Evolutionary conservation across 31 red algal genomes (phyloP).

Genomic region (Asparagopsis taxiformis): DNA sequence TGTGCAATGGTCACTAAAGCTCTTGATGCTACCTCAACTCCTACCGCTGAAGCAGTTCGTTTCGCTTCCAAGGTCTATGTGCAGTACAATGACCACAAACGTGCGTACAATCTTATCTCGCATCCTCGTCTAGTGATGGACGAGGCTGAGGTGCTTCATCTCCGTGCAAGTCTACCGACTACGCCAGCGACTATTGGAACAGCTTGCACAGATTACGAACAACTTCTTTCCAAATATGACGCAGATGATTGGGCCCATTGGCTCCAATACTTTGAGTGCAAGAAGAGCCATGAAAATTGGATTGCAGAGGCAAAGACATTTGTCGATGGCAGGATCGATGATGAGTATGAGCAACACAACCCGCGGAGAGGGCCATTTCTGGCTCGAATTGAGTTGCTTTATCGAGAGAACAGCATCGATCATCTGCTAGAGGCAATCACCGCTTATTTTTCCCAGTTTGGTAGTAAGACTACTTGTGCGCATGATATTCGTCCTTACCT

Average conservation of each 20-base stretch:
- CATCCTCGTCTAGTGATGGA: slow-evolving; percentile 49
- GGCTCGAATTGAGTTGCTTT: slow-evolving; percentile 38
- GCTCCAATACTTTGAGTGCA: slow-evolving; percentile 34
- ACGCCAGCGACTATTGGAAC: slow-evolving; percentile 9
- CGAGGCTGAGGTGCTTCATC: slow-evolving; percentile 42
- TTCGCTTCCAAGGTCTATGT: slow-evolving; percentile 21
- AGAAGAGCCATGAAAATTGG: slow-evolving; percentile 7
- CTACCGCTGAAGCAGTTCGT: slow-evolving; percentile 24
- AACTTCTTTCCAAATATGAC: slow-evolving; percentile 28
- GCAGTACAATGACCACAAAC: slow-evolving; percentile 13
- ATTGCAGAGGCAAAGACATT: slow-evolving; percentile 9
- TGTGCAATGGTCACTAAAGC: slow-evolving; percentile 26
- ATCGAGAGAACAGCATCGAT: slow-evolving; percentile 10
- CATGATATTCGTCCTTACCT: slow-evolving; percentile 55
- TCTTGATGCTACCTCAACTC: slow-evolving; percentile 16
- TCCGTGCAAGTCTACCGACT: slow-evolving; percentile 8
- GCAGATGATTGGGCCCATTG: slow-evolving; percentile 48
- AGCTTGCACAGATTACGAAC: background rate
- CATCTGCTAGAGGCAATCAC: slow-evolving; percentile 1
- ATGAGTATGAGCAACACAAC: background rate
- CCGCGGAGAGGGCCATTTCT: slow-evolving; percentile 37
- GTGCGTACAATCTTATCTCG: slow-evolving; percentile 31
- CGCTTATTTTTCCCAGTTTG: slow-evolving; percentile 33
- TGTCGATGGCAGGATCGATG: slow-evolving; percentile 6
- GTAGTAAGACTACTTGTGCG: slow-evolving; percentile 42